Percentiles rank a stretch among this genome's conserved stretches.
Conservation (phyloP, 2,329 filamentous ascomycete genomes). For the Fusarium denticulatum region DNA sequence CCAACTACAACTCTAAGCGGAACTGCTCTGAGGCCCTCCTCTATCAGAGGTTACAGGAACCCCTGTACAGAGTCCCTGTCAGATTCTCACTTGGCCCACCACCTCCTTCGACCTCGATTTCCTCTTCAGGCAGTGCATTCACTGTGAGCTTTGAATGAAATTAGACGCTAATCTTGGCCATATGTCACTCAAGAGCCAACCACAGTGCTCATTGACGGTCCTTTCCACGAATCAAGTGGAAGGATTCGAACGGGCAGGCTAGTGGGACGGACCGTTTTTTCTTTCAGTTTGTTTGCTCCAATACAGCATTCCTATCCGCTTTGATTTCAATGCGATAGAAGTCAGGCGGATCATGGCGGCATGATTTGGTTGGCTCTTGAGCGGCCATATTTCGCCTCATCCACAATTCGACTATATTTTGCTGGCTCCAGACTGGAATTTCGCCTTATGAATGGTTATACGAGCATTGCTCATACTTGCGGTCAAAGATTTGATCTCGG, state of each 20-base stretch:
- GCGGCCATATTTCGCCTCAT: constrained; percentile 27
- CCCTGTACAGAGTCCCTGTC: constrained; percentile 32
- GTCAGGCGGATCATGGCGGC: constrained; percentile 32
- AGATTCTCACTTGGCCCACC: constrained; percentile 32
- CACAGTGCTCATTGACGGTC: constrained; percentile 17
- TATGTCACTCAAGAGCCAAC: constrained; percentile 35
- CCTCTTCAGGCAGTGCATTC: constrained; percentile 31
- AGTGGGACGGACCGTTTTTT: constrained; percentile 46
- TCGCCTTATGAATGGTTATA: constrained; percentile 30
- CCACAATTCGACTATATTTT: constrained; percentile 17
- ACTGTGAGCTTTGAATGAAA: constrained; percentile 1
- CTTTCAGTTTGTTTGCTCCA: constrained; percentile 19
- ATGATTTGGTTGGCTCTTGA: constrained; percentile 36
- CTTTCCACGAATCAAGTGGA: constrained; percentile 13
- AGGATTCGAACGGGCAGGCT: constrained; percentile 26
- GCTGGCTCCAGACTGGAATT: constrained; percentile 26
- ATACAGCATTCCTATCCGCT: constrained; percentile 9
- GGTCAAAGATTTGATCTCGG: constrained; percentile 34
- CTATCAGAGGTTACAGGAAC: constrained; percentile 13
- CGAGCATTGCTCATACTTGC: constrained; percentile 33
- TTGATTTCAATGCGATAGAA: constrained; percentile 16
- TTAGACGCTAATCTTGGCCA: constrained; percentile 15
- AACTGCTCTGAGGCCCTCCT: constrained; percentile 35
- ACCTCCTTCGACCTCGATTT: constrained; percentile 32
- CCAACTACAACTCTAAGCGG: not conserved